A percentile compares a stretch with the other conserved stretches of the same genome.
Evolutionary conservation across 768 basidiomycete genomes (phyloP).

Genomic region (Naganishia kalamii): DNA sequence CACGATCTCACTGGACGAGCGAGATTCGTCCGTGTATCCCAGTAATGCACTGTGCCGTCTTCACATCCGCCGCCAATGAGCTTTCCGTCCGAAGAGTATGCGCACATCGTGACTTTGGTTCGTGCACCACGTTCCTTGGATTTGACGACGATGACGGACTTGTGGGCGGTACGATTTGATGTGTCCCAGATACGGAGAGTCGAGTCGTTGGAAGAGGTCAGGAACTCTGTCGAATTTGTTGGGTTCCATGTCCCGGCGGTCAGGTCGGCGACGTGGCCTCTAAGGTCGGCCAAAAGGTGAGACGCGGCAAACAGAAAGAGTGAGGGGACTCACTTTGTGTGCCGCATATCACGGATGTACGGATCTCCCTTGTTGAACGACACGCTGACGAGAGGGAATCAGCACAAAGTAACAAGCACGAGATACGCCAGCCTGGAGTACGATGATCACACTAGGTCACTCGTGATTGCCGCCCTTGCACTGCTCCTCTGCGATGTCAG

Average conservation of each 20-base stretch:
- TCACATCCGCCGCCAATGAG: slow-evolving; percentile 82
- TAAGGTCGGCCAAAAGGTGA: slow-evolving; percentile 40
- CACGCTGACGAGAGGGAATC: slow-evolving; percentile 27
- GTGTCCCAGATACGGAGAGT: slow-evolving; percentile 97
- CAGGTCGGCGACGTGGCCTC: slow-evolving; percentile 90
- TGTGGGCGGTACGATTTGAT: slow-evolving; percentile 87
- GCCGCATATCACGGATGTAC: slow-evolving; percentile 97
- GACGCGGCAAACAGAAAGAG: neutral
- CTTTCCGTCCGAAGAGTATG: slow-evolving; percentile 82
- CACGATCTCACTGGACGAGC: slow-evolving; percentile 79
- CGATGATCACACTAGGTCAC: too few relatives aligned
- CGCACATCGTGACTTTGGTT: slow-evolving; percentile 80
- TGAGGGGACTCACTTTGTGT: slow-evolving; percentile 72
- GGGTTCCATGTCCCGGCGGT: slow-evolving; percentile 92
- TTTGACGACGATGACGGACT: slow-evolving; percentile 91
- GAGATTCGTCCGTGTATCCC: slow-evolving; percentile 87
- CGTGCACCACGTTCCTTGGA: slow-evolving; percentile 89
- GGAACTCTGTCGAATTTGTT: slow-evolving; percentile 70
- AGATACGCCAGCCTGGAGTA: neutral
- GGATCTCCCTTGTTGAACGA: slow-evolving; percentile 82
- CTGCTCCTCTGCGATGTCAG: too few relatives aligned
- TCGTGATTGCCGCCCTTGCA: too few relatives aligned
- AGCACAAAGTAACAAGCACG: neutral
- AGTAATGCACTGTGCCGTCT: slow-evolving; percentile 88
- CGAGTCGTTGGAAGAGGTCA: slow-evolving; percentile 90